Evolutionary conservation across 2,329 filamentous ascomycete species (phyloP).

Genomic region (Juglanconis juglandina): DNA sequence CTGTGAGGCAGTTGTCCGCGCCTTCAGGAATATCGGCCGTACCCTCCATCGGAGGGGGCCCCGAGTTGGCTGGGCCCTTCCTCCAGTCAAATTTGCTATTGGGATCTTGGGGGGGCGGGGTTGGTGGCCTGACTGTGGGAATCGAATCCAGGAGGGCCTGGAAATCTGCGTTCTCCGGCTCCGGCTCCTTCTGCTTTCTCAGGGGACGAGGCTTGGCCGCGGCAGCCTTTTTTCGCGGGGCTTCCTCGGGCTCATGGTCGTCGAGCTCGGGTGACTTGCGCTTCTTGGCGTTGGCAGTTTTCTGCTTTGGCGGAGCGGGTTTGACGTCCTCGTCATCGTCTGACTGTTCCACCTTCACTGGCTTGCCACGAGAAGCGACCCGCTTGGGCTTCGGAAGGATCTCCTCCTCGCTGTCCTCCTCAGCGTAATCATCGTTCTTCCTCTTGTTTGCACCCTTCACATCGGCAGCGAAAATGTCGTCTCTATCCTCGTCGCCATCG

Average conservation of each 20-base stretch:
- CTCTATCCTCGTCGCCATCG: constrained; percentile 68
- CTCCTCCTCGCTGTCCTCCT: constrained; percentile 69
- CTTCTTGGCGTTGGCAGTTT: constrained; percentile 24
- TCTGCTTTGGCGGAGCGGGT: constrained; percentile 29
- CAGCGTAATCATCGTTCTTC: constrained; percentile 73
- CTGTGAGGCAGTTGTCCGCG: constrained; percentile 82
- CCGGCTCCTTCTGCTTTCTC: constrained; percentile 61
- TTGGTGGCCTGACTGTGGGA: constrained; percentile 75
- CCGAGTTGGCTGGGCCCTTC: constrained; percentile 60
- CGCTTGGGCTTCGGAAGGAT: constrained; percentile 58
- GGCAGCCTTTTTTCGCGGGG: constrained; percentile 49
- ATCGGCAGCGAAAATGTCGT: constrained; percentile 80
- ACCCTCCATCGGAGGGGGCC: constrained; percentile 61
- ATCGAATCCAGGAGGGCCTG: constrained; percentile 87
- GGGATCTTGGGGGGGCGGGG: constrained; percentile 70
- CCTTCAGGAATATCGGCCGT: constrained; percentile 74
- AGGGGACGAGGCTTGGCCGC: constrained; percentile 57
- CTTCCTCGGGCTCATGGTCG: constrained; percentile 9
- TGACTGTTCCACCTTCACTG: constrained; percentile 29
- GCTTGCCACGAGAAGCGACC: constrained; percentile 43
- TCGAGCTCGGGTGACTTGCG: constrained; percentile 18
- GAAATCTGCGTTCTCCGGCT: constrained; percentile 66
- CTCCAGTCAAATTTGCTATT: constrained; percentile 78
- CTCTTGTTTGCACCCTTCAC: constrained; percentile 62
- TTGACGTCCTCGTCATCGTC: constrained; percentile 32